phyloP scores from a whole-genome alignment of 495 filamentous ascomycete species.

The Penicillium canescens region DNA sequence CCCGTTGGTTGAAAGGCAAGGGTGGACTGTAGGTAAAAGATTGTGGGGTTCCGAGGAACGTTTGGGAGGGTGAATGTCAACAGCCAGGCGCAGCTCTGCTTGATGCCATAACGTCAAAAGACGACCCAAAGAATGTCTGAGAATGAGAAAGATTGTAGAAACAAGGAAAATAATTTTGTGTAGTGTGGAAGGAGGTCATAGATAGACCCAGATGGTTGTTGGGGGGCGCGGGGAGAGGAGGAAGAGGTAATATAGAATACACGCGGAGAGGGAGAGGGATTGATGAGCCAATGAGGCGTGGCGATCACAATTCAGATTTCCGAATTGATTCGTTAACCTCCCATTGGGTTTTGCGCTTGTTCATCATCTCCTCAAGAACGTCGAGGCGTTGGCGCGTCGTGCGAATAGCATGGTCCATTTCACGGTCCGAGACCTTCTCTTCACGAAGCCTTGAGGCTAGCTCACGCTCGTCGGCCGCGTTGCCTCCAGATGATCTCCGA shows the following conservation, averaged over 20 bases:
- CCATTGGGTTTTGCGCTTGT: constrained; percentile 46
- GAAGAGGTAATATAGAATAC: background rate
- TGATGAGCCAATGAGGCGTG: background rate
- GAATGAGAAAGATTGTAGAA: background rate
- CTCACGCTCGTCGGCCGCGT: constrained; percentile 35
- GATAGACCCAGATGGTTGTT: no score
- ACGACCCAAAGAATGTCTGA: background rate
- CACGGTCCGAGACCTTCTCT: constrained; percentile 73
- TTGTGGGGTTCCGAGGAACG: constrained; percentile 12
- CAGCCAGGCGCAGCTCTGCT: constrained; percentile 7
- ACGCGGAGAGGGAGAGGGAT: background rate
- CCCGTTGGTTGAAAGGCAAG: background rate
- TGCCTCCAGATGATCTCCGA: constrained; percentile 17
- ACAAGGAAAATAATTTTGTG: constrained; percentile 2
- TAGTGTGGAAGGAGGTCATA: background rate
- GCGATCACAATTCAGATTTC: constrained; percentile 17
- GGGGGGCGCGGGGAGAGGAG: background rate
- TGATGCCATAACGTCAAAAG: background rate
- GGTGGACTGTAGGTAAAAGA: constrained; percentile 2
- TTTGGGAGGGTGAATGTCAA: background rate
- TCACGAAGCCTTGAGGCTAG: constrained; percentile 53
- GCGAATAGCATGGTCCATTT: constrained; percentile 81
- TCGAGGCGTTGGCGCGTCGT: constrained; percentile 82
- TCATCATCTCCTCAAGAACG: constrained; percentile 70
- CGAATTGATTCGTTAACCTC: constrained; percentile 12